These are phyloP conservation scores for Ramaria rubella DNA, from an alignment of 768 basidiomycete genomes.

Conservation along the genomic window DNA sequence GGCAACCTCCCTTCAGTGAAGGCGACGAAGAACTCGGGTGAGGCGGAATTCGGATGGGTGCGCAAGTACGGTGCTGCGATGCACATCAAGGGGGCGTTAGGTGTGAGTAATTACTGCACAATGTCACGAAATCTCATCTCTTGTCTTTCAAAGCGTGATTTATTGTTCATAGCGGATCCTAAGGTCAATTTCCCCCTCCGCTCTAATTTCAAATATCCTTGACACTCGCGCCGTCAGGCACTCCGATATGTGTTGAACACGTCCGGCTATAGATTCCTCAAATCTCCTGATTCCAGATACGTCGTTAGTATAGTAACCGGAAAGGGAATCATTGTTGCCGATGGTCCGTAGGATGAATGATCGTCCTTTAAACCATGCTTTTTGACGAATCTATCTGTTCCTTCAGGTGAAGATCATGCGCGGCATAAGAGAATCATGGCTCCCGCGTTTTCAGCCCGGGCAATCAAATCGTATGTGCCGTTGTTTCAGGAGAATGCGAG, in stretches of 20 bases:
- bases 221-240: slow-evolving; percentile 28
- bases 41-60: too few species aligned
- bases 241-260: slow-evolving; percentile 34
- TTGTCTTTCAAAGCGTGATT: too few species aligned
- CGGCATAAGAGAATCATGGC: slow-evolving; percentile 27
- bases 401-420: slow-evolving; percentile 18
- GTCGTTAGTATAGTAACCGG: slow-evolving; percentile 17
- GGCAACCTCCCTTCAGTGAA: too few species aligned
- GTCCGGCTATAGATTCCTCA: slow-evolving; percentile 37
- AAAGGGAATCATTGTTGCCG: slow-evolving; percentile 16
- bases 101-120: too few species aligned
- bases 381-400: background rate
- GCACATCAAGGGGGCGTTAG: too few species aligned
- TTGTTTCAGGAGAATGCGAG: slow-evolving; percentile 20
- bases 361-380: too few species aligned
- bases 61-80: too few species aligned
- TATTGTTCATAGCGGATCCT: too few species aligned
- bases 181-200: background rate
- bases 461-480: slow-evolving; percentile 20
- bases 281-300: slow-evolving; percentile 16
- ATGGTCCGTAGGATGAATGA: slow-evolving; percentile 9
- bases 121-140: too few species aligned
- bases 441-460: slow-evolving; percentile 21
- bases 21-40: too few species aligned
- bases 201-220: background rate